These are phyloP conservation scores for Biscutella laevigata DNA, from an alignment of 441 rosid species.

Conservation along the genomic window DNA sequence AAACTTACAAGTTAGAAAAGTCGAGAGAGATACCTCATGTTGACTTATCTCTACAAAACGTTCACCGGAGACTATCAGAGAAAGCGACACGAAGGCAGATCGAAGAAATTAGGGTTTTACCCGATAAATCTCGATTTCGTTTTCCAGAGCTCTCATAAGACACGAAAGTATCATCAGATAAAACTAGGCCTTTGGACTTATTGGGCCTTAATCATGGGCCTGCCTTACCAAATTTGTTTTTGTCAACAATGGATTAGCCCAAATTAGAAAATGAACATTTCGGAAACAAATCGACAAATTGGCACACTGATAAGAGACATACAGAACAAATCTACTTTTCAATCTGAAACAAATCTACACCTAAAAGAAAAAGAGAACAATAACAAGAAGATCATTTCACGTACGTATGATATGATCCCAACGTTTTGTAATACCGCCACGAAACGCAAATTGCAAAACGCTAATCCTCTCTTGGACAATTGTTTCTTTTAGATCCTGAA, in stretches of 20 bases:
- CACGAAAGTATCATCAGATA: no score
- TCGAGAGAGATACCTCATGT: constrained; percentile 17
- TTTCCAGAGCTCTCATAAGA: constrained; percentile 8
- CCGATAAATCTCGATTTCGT: constrained; percentile 14
- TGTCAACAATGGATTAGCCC: no score
- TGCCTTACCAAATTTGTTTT: no score
- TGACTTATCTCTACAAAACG: constrained; percentile 8
- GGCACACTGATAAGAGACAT: not conserved
- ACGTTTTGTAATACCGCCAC: constrained; percentile 45
- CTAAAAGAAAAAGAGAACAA: not conserved
- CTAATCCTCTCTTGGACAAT: constrained; percentile 49
- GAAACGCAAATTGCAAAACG: constrained; percentile 39
- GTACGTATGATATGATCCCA: constrained; percentile 43
- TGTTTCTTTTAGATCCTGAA: constrained; percentile 43
- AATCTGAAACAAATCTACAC: not conserved
- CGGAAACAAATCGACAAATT: not conserved
- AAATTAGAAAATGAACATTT: not conserved
- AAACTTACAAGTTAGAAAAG: no score
- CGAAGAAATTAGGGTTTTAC: constrained; percentile 25
- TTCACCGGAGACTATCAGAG: constrained; percentile 9
- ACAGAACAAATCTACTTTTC: not conserved
- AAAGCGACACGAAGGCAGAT: no score
- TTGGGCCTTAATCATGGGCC: not conserved
- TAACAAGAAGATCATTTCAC: constrained; percentile 20
- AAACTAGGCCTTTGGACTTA: not conserved